These are phyloP conservation scores for Gryganskiella cystojenkinii DNA, from an alignment of 192 early-diverging fungal genomes.

Conservation along the genomic window DNA sequence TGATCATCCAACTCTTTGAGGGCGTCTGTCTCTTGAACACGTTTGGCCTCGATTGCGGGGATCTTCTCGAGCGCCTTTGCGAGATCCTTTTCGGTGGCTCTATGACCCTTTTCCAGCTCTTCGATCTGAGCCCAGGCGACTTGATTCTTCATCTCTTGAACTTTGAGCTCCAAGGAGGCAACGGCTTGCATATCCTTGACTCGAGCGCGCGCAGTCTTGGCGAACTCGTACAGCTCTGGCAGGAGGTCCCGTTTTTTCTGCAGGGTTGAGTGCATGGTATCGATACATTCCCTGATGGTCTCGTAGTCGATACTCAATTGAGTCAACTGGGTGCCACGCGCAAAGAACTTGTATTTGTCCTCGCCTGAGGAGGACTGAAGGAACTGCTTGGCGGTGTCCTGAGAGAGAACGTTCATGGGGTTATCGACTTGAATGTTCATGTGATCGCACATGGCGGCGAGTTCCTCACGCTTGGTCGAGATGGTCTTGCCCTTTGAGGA, in stretches of 20 bases:
- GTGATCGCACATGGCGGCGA: slow-evolving; percentile 85
- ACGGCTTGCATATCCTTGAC: slow-evolving; percentile 77
- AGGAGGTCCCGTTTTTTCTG: slow-evolving; percentile 71
- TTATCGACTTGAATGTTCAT: slow-evolving; percentile 94
- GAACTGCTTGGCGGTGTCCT: slow-evolving; percentile 93
- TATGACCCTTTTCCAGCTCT: slow-evolving; percentile 58
- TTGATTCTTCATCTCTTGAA: slow-evolving; percentile 71
- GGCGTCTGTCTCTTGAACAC: slow-evolving; percentile 10
- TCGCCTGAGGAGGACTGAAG: slow-evolving; percentile 81
- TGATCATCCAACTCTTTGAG: slow-evolving; percentile 50
- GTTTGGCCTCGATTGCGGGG: slow-evolving; percentile 31
- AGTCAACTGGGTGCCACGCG: slow-evolving; percentile 86
- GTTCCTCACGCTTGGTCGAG: slow-evolving; percentile 85
- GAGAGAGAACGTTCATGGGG: slow-evolving; percentile 92
- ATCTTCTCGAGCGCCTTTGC: background rate
- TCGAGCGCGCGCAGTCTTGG: slow-evolving; percentile 70
- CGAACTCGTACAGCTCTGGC: slow-evolving; percentile 76
- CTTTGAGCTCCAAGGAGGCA: slow-evolving; percentile 61
- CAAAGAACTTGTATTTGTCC: slow-evolving; percentile 94
- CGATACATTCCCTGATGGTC: slow-evolving; percentile 65
- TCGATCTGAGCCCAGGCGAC: slow-evolving; percentile 82
- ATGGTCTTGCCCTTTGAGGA: slow-evolving; percentile 69
- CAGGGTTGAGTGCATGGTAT: slow-evolving; percentile 62
- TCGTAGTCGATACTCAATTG: slow-evolving; percentile 83
- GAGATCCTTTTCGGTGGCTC: slow-evolving; percentile 15